These are phyloP conservation scores for rapeseed (Brassica napus) DNA, from an alignment of 345 rosid genomes.

Conservation along the genomic window DNA sequence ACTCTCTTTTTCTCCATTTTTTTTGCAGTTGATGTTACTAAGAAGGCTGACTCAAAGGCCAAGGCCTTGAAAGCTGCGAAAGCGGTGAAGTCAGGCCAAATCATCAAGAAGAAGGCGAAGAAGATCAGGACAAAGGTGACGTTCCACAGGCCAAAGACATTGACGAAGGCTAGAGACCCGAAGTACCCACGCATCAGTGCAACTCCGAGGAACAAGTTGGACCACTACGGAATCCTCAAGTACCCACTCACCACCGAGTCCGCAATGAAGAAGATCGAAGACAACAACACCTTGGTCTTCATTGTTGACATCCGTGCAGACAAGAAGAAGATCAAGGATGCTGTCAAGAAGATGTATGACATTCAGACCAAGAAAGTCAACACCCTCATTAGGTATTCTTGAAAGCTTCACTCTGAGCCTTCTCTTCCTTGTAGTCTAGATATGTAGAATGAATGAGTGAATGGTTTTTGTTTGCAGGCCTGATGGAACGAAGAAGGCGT, in stretches of 20 bases:
- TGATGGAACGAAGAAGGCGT: slow-evolving; percentile 94
- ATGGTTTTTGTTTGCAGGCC: slow-evolving; percentile 53
- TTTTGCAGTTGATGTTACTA: slow-evolving; percentile 40
- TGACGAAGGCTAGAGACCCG: slow-evolving; percentile 30
- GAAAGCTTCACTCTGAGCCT: not conserved
- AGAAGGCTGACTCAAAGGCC: slow-evolving; percentile 56
- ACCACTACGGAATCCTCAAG: slow-evolving; percentile 55
- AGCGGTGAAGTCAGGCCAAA: slow-evolving; percentile 60
- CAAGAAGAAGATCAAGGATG: slow-evolving; percentile 69
- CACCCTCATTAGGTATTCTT: slow-evolving; percentile 59
- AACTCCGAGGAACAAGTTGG: slow-evolving; percentile 41
- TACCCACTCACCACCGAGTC: slow-evolving; percentile 66
- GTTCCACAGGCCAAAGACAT: slow-evolving; percentile 45
- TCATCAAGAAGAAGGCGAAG: slow-evolving; percentile 44
- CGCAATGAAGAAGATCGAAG: slow-evolving; percentile 72
- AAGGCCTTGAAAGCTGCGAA: slow-evolving; percentile 65
- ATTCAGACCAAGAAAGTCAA: slow-evolving; percentile 68
- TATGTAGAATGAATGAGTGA: not conserved
- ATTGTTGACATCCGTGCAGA: slow-evolving; percentile 64
- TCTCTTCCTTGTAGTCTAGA: too few relatives aligned
- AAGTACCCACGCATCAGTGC: slow-evolving; percentile 38
- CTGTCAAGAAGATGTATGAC: slow-evolving; percentile 67
- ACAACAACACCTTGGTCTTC: slow-evolving; percentile 64
- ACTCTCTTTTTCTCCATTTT: not conserved
- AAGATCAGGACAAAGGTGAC: slow-evolving; percentile 42